Evolutionary conservation across 75 land plant species (phyloP), one percentile per base, ranked within the genome.

Genomic region (Pinus albicaulis): DNA sequence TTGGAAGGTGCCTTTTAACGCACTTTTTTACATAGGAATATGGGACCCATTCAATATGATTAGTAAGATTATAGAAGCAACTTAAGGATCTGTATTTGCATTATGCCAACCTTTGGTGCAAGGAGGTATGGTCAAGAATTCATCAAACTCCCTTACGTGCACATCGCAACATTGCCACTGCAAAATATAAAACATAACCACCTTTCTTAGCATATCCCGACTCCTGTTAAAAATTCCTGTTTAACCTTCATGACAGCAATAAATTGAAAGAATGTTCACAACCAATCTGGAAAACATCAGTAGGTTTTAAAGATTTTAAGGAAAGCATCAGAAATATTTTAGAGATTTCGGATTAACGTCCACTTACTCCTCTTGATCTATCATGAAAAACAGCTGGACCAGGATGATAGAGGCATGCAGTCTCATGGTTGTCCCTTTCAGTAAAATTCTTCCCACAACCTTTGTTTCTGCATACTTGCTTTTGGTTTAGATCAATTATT

Each of bases 121-220:
- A 3, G 99, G 98, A 75, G 95, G 93, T 61, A 97, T 94, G 56
- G 41, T 74, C 87, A 97, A 86, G 80, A 97, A 97, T 77, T 97
- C 99, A 57, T 97, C 99, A 66, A 97, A 97, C 76, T 97, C 99
- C 85, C 91, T 97, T 41, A 97, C 98, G 68, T 97, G 95, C 56
- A 92, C 84, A 76, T 97, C 90, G 75, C 99, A 94, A 78, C 99
- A 97, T 62, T 85, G 83, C 99, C 99, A 97, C 99, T 97, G 89
- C 83, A 82, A 56, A 58, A 59, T 34, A 53, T 17, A 64, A 59
- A 26, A 72, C 28, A 7, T 63, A 44, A 14, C 53, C 53, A 48
- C 14, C 7, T 61, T 20, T 68, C 71, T 41, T 41, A 68, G 71
- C 48, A 68, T 41, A 68, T 68, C 71, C 19, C 2, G 38, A 55